These are phyloP conservation scores for Apiotrichum siamense DNA, from an alignment of 1,284 basidiomycete genomes.

Conservation along the genomic window DNA sequence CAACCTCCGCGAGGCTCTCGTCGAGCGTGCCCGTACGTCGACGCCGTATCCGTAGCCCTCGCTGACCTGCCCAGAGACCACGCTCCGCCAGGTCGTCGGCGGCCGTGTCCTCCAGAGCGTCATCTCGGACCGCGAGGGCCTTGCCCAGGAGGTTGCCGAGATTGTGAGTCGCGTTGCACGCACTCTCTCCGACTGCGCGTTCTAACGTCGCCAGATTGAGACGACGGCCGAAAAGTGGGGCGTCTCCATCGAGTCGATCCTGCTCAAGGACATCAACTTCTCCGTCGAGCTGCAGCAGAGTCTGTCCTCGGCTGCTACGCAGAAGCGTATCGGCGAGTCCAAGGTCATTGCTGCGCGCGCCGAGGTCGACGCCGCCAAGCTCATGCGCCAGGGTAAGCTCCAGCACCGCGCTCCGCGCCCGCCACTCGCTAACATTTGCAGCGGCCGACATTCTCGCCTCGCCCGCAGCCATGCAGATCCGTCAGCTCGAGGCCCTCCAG, in stretches of 20 bases:
- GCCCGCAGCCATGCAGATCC: constrained; percentile 94
- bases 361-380: constrained; percentile 86
- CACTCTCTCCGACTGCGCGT: neutral
- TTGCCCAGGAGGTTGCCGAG: constrained; percentile 91
- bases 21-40: constrained; percentile 69
- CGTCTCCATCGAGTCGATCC: constrained; percentile 87
- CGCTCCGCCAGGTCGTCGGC: constrained; percentile 88
- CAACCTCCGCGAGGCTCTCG: constrained; percentile 77
- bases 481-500: constrained; percentile 83
- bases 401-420: too few relatives aligned
- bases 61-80: constrained; percentile 57
- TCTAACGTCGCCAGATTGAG: constrained; percentile 35
- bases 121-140: constrained; percentile 79
- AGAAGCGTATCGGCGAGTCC: constrained; percentile 86
- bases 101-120: constrained; percentile 60
- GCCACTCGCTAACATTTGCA: neutral
- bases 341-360: constrained; percentile 92
- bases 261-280: constrained; percentile 73
- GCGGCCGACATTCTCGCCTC: constrained; percentile 65
- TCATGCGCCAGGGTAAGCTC: constrained; percentile 69
- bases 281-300: constrained; percentile 83
- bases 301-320: constrained; percentile 82
- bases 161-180: constrained; percentile 57
- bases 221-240: constrained; percentile 75
- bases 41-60: neutral